Percentiles rank a stretch among this genome's conserved stretches.
These are phyloP conservation scores for Petrea volubilis DNA, from an alignment of 257 asterid genomes.

Conservation along the genomic window DNA sequence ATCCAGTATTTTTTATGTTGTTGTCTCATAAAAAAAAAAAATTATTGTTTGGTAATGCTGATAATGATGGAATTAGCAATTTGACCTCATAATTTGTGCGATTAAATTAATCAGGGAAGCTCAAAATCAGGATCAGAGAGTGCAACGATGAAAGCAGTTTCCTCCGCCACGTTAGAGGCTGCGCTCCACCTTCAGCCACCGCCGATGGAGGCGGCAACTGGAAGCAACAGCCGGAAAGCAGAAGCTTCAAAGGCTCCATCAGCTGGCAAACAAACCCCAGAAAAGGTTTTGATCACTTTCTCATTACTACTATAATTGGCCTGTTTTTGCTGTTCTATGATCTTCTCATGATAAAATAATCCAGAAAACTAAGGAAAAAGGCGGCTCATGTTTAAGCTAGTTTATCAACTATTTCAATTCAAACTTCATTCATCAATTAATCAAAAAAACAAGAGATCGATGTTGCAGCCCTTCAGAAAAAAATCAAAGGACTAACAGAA, in stretches of 20 bases:
- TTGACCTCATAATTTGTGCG: constrained; percentile 32
- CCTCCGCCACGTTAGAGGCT: constrained; percentile 22
- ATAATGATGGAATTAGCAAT: constrained; percentile 21
- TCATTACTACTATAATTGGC: too few relatives aligned
- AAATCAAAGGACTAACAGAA: too few relatives aligned
- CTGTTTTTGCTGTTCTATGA: too few relatives aligned
- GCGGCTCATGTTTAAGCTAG: too few relatives aligned
- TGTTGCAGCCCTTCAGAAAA: too few relatives aligned
- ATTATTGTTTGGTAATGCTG: too few relatives aligned
- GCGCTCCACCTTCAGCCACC: constrained; percentile 45
- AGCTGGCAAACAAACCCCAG: constrained; percentile 43
- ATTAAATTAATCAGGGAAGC: constrained; percentile 58
- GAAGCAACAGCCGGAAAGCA: too few relatives aligned
- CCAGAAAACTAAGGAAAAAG: constrained; percentile 42
- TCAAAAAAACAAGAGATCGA: too few relatives aligned
- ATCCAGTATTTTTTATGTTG: neutral
- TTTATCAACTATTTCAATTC: too few relatives aligned
- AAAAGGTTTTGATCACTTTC: constrained; percentile 77
- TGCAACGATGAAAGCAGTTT: constrained; percentile 52
- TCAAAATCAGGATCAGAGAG: constrained; percentile 82
- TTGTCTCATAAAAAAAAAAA: too few relatives aligned
- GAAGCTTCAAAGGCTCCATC: constrained; percentile 42
- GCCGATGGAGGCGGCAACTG: constrained; percentile 38
- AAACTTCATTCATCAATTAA: too few relatives aligned
- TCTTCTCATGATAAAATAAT: constrained; percentile 10